Base-by-base conservation (phyloP, 106 monocot species). In the Dendrobium catenatum region DNA sequence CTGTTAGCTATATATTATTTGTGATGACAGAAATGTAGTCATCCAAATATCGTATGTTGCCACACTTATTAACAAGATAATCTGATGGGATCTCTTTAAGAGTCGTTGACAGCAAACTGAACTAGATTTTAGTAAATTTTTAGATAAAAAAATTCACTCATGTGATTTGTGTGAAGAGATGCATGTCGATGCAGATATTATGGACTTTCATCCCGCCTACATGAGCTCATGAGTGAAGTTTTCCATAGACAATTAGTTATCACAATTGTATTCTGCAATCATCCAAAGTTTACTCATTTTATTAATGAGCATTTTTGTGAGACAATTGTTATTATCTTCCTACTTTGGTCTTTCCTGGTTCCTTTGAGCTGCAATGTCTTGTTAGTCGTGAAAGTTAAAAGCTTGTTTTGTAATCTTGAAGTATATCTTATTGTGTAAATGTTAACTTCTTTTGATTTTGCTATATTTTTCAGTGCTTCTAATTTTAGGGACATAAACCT, bases 401-500 rank as follows among this genome's bases (percentile, higher is more conserved):
- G 59, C 19, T 61, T 61, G 5, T 20, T 22, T 61, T 61, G 59
- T 61, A 61, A 61, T 61, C 20, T 61, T 61, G n/a, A 61, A 61
- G 20, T 2, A 20, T 61, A 61, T 20, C 22, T 6, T 22, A 61
- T n/a, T 61, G 22, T 61, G 22, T 61, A 61, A 61, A 61, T 61
- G 59, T 22, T 61, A 61, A 61, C 59, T 18, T 58, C 15, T n/a
- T 19, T 61, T 61, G 29, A 2, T 80, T 37, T 48, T 89, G 80
- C 88, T 92, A 94, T 86, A 17, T 92, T 89, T 79, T 79, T 54
- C 16, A 81, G 90, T 88, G 92, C 88, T 80, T 81, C 80, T 82
- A 92, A 92, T 70, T 92, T 89, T 85, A 94, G 97, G 46, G 97
- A 94, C 80, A 87, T 85, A 72, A 92, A 94, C 86, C 82, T 97